These are phyloP conservation scores for Candida manassasensis DNA, from an alignment of 805 yeast genomes.

Conservation along the genomic window DNA sequence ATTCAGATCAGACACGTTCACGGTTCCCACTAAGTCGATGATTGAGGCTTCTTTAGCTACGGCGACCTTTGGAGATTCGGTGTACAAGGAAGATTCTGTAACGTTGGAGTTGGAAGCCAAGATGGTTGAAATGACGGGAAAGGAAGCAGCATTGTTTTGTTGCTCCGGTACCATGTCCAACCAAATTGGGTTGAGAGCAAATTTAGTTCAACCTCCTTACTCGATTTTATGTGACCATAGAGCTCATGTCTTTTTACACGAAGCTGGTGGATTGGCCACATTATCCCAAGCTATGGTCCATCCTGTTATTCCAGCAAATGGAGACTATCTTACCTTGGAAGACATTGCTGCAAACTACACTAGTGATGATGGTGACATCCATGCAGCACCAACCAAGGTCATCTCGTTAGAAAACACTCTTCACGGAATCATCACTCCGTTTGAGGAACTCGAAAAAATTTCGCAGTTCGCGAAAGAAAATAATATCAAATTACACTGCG, in stretches of 20 bases:
- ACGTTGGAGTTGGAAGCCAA: conserved; percentile 60
- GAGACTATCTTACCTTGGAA: conserved; percentile 70
- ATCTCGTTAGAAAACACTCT: conserved; percentile 85
- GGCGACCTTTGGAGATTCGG: conserved; percentile 78
- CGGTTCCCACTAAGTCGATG: conserved; percentile 79
- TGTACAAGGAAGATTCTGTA: conserved; percentile 77
- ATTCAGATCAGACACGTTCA: conserved; percentile 74
- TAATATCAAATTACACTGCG: conserved; percentile 67
- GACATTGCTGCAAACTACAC: conserved; percentile 62
- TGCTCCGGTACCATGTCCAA: conserved; percentile 89
- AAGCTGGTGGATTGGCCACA: conserved; percentile 89
- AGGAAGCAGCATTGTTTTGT: conserved; percentile 76
- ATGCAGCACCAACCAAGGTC: conserved; percentile 81
- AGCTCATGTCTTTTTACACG: conserved; percentile 77
- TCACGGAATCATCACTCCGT: conserved; percentile 77
- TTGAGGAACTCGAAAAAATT: conserved; percentile 71
- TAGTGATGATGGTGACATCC: conserved; percentile 78
- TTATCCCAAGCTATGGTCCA: conserved; percentile 89
- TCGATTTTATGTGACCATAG: conserved; percentile 83
- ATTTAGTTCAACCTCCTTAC: conserved; percentile 76
- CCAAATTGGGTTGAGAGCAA: conserved; percentile 78
- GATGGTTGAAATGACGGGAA: conserved; percentile 69
- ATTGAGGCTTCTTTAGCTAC: conserved; percentile 44
- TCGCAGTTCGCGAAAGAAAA: conserved; percentile 62
- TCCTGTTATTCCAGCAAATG: conserved; percentile 76